phyloP scores from a whole-genome alignment of 1,139 yeast genomes.

The Scheffersomyces parashehatae region DNA sequence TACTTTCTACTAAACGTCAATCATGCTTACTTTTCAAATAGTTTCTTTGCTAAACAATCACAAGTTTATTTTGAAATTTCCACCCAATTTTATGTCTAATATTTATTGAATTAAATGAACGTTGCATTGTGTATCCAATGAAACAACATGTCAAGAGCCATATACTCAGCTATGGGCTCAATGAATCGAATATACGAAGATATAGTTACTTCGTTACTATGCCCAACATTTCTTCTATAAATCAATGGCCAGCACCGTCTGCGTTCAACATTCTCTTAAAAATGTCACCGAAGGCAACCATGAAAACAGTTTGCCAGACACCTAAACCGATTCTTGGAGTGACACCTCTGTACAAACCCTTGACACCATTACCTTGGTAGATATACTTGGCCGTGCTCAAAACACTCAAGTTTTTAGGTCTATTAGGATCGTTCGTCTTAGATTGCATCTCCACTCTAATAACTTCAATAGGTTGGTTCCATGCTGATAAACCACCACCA shows the following conservation, averaged over 20 bases:
- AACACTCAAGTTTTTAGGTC: slow-evolving; percentile 89
- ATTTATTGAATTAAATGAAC: too few species aligned
- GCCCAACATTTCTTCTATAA: background rate
- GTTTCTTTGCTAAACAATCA: too few species aligned
- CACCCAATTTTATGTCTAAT: too few species aligned
- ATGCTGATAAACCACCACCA: slow-evolving; percentile 97
- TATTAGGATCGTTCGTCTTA: slow-evolving; percentile 85
- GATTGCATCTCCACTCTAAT: slow-evolving; percentile 98
- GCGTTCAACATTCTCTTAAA: slow-evolving; percentile 47
- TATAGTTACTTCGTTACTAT: too few species aligned
- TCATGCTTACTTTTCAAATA: too few species aligned
- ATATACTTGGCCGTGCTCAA: slow-evolving; percentile 79
- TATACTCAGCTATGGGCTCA: too few species aligned
- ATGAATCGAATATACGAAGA: too few species aligned
- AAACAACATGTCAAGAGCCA: too few species aligned
- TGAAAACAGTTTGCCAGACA: slow-evolving; percentile 97
- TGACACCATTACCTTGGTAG: slow-evolving; percentile 76
- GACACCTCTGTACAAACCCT: slow-evolving; percentile 94
- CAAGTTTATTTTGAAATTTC: too few species aligned
- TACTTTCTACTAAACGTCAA: too few species aligned
- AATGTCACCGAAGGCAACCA: slow-evolving; percentile 99
- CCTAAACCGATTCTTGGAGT: slow-evolving; percentile 96
- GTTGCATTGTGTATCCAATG: too few species aligned
- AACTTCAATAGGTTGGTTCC: slow-evolving; percentile 99
- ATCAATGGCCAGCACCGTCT: slow-evolving; percentile 40